Evolutionary conservation across 495 filamentous ascomycete genomes (phyloP).

Genomic region (Massariosphaeria phaeospora): DNA sequence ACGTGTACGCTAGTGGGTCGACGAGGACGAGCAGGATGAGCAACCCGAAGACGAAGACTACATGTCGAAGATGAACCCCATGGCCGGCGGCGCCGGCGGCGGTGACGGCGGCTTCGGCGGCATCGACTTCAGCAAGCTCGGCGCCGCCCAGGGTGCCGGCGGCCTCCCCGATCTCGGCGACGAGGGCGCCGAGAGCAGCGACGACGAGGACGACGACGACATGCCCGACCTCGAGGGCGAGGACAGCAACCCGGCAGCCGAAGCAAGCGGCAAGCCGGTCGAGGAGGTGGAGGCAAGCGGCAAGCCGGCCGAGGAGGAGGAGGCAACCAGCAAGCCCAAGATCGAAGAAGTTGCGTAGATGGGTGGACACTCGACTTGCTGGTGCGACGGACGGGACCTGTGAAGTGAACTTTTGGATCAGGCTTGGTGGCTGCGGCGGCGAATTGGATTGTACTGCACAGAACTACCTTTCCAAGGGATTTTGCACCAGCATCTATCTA

Average conservation of each 20-base stretch:
- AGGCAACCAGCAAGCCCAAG: slow-evolving; percentile 20
- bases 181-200: slow-evolving; percentile 46
- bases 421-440: not conserved
- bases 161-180: slow-evolving; percentile 38
- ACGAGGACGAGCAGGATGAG: slow-evolving; percentile 97
- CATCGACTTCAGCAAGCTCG: slow-evolving; percentile 89
- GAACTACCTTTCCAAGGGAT: not conserved
- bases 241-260: slow-evolving; percentile 34
- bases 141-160: slow-evolving; percentile 45
- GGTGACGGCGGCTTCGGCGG: slow-evolving; percentile 62
- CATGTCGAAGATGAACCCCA: slow-evolving; percentile 62
- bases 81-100: slow-evolving; percentile 51
- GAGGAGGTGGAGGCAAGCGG: slow-evolving; percentile 33
- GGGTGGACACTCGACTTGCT: not conserved
- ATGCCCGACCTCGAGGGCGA: slow-evolving; percentile 57
- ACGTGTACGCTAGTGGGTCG: slow-evolving; percentile 69
- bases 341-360: slow-evolving; percentile 34
- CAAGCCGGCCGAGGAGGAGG: no score
- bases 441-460: not conserved
- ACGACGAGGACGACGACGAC: slow-evolving; percentile 50
- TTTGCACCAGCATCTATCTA: not conserved
- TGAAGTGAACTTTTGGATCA: not conserved
- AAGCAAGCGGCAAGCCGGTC: slow-evolving; percentile 11
- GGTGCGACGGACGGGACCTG: not conserved
- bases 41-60: slow-evolving; percentile 71